Percentiles rank a stretch among this genome's conserved stretches.
Conservation (phyloP, 1,284 basidiomycete species). For the Mycosarcoma maydis region DNA sequence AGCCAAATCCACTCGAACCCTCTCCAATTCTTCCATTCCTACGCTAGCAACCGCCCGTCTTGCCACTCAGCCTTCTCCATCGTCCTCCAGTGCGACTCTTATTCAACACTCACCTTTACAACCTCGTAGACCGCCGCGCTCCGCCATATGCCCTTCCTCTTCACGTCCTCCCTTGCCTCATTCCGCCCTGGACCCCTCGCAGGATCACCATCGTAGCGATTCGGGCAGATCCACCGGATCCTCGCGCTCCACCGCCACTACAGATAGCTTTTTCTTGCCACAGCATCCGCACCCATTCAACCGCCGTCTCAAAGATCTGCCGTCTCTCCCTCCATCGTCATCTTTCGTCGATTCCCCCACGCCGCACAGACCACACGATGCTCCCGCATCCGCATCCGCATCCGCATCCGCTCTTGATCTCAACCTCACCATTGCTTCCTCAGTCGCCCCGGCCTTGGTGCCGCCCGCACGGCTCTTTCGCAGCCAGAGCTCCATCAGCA, state of each 20-base stretch:
- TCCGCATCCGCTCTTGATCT: conserved; percentile 11
- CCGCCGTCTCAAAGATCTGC: conserved; percentile 26
- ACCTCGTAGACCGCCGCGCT: conserved; percentile 14
- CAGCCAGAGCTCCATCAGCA: conserved; percentile 44
- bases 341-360: conserved; percentile 10
- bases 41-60: conserved; percentile 11
- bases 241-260: conserved; percentile 35
- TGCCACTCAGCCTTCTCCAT: conserved; percentile 15
- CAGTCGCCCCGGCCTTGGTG: background rate
- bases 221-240: conserved; percentile 39
- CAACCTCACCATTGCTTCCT: conserved; percentile 2
- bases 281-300: conserved; percentile 24
- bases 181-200: conserved; percentile 15
- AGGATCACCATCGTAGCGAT: conserved; percentile 39
- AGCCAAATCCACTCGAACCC: conserved; percentile 9
- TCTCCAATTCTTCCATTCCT: conserved; percentile 15
- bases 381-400: too few relatives aligned
- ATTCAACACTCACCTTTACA: conserved; percentile 8
- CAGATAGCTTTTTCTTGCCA: conserved; percentile 38
- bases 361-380: too few relatives aligned
- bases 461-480: conserved; percentile 16
- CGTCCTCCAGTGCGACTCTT: conserved; percentile 10
- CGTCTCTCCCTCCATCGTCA: conserved; percentile 12
- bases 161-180: conserved; percentile 13
- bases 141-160: conserved; percentile 13